Conservation (phyloP, 306 rosid genomes). For the Fagus sylvatica region DNA sequence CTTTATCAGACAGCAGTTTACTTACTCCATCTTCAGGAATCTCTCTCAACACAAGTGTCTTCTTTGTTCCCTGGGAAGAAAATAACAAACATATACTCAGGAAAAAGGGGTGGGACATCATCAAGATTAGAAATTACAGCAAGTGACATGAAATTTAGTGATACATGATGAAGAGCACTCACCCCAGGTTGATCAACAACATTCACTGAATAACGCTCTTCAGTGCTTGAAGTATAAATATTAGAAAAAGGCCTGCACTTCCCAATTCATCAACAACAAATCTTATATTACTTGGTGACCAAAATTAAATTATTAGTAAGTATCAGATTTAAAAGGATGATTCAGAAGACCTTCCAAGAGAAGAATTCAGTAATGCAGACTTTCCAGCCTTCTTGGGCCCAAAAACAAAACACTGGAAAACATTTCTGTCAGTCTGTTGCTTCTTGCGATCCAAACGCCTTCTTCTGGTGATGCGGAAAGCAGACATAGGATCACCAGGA, state of each 20-base stretch:
- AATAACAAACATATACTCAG: constrained; percentile 1
- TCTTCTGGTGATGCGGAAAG: constrained; percentile 80
- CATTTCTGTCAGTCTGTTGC: constrained; percentile 79
- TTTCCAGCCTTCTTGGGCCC: constrained; percentile 95
- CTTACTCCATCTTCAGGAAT: constrained; percentile 81
- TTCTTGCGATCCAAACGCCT: constrained; percentile 84
- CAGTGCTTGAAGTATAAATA: constrained; percentile 59
- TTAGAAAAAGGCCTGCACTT: constrained; percentile 65
- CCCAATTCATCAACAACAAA: constrained; percentile 25
- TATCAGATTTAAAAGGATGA: constrained; percentile 3
- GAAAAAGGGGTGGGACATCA: constrained; percentile 4
- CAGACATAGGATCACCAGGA: constrained; percentile 67
- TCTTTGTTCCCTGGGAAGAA: constrained; percentile 64
- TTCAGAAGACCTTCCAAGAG: constrained; percentile 70
- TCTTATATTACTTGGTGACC: not conserved
- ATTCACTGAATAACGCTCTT: constrained; percentile 79
- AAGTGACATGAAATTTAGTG: not conserved
- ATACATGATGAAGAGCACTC: constrained; percentile 21
- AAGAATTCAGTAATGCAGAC: constrained; percentile 80
- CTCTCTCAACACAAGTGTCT: constrained; percentile 76
- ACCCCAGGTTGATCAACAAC: constrained; percentile 55
- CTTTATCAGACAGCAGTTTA: constrained; percentile 68
- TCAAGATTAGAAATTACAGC: not conserved
- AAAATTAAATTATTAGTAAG: not conserved
- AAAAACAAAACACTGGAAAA: constrained; percentile 89